phyloP scores from a whole-genome alignment of 2,329 filamentous ascomycete genomes.

The Alternaria triticina region DNA sequence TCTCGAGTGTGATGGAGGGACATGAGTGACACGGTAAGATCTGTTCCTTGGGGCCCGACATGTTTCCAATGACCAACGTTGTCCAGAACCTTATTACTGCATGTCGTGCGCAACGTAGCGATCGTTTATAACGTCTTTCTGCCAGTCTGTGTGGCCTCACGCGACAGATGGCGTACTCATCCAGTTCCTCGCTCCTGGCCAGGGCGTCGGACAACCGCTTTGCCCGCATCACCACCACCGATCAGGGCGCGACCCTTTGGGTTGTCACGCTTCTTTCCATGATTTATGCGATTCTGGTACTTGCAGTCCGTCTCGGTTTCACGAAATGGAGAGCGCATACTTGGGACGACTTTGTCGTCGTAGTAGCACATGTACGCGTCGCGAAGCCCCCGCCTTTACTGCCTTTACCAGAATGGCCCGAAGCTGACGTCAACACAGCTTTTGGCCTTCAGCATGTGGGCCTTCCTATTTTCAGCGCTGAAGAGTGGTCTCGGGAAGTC shows the following conservation, averaged over 20 bases:
- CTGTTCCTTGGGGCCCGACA: background rate
- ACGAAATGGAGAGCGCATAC: slow-evolving; percentile 4
- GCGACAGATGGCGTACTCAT: background rate
- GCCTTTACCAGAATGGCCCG: background rate
- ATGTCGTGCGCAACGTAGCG: background rate
- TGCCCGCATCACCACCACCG: background rate
- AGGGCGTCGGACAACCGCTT: slow-evolving; percentile 7
- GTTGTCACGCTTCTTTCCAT: background rate
- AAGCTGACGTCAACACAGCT: background rate
- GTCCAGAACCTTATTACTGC: background rate
- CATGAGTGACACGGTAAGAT: background rate
- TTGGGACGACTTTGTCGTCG: slow-evolving; percentile 4
- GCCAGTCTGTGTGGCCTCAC: background rate
- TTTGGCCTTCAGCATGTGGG: slow-evolving; percentile 6
- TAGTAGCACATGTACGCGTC: slow-evolving; percentile 5
- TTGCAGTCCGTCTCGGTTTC: slow-evolving; percentile 4
- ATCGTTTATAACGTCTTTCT: background rate
- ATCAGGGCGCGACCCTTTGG: slow-evolving; percentile 13
- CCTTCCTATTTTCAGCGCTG: background rate
- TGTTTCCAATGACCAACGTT: background rate
- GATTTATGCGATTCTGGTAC: slow-evolving; percentile 3
- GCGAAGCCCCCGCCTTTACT: background rate
- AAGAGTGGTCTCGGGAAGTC: slow-evolving; percentile 7
- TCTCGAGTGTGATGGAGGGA: background rate
- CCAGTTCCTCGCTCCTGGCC: background rate